Conservation (phyloP, 192 early-diverging fungal species). For the Coemansia furcata region DNA sequence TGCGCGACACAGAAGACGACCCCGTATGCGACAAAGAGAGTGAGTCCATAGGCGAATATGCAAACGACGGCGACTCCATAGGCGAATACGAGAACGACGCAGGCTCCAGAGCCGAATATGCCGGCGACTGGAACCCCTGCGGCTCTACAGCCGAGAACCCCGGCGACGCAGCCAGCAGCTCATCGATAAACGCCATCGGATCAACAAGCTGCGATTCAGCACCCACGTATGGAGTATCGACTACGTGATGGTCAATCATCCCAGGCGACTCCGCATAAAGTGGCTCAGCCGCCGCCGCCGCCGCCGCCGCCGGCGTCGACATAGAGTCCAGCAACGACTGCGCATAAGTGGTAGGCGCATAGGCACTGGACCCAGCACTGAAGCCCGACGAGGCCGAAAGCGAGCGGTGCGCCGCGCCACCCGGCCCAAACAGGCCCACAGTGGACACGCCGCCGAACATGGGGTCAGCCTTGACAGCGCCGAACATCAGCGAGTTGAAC, state of each 20-base stretch:
- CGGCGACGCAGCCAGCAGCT: conserved; percentile 23
- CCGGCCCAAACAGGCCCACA: not conserved
- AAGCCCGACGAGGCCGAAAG: not conserved
- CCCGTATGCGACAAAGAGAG: too few species aligned
- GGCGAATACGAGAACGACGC: not conserved
- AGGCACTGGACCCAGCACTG: not conserved
- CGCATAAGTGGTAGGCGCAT: not conserved
- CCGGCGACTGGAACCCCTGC: too few species aligned
- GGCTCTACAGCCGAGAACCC: conserved; percentile 11
- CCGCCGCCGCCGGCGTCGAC: not conserved
- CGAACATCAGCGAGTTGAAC: conserved; percentile 13
- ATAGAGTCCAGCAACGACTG: conserved; percentile 5
- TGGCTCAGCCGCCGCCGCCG: conserved; percentile 6
- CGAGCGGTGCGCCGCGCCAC: not conserved
- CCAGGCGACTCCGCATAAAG: conserved; percentile 36
- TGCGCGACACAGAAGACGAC: conserved; percentile 15
- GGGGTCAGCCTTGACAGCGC: conserved; percentile 42
- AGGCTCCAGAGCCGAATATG: not conserved
- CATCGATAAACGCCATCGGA: conserved; percentile 45
- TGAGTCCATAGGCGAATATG: not conserved
- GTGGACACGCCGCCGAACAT: conserved; percentile 31
- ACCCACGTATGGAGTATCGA: conserved; percentile 26
- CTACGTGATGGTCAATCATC: conserved; percentile 30
- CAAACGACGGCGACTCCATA: not conserved
- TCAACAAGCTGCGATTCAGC: conserved; percentile 39